Evolutionary conservation across 225 moss, liverwort and hornwort genomes (phyloP), one percentile per base, ranked within the genome.

Genomic region (Physcomitrium patens): DNA sequence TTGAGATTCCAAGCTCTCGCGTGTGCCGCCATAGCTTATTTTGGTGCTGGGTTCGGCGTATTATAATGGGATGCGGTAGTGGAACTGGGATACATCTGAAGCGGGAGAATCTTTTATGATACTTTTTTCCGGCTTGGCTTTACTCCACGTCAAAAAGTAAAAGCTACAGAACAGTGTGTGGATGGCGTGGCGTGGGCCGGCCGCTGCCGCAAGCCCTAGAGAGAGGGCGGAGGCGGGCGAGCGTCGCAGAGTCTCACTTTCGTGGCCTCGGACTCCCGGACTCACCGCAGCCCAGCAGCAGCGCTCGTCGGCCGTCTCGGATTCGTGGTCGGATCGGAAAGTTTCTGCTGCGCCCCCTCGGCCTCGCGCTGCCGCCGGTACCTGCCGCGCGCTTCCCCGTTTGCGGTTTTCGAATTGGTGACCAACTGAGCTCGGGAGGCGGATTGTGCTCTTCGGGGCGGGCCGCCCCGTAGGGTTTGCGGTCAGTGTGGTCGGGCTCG

Each of bases 191-290:
- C 23, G 27, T 26, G 15, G 69, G 84, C 77, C 77, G 84, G 80
- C 84, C 84, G 80, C 77, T 51, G 84, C 84, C 84, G 84, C 84
- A 71, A 84, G 46, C 77, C 80, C 80, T 81, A 81, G 84, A 22
- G 28, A 10, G 12, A 4, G 60, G n/a, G 52, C 26, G 19, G 77
- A 12, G 11, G 55, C 3, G 12, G 45, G 15, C n/a, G 23, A 16
- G 8, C 2, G 31, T 37, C 31, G 31, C 31, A 13, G 27, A 49
- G 71, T 65, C 75, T 41, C 57, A 37, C 31, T 63, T 68, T 41
- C 59, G 52, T 59, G 69, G 74, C 47, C 65, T 66, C 61, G 18
- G 24, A 4, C 63, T 54, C 81, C 73, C 66, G 71, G n/a, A 68
- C 63, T 79, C 77, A 80, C 80, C 80, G 80, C 80, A 70, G 72